Percentiles rank a stretch among this genome's conserved stretches.
These are phyloP conservation scores for Quercus rubra DNA, from an alignment of 306 rosid genomes.

Conservation along the genomic window DNA sequence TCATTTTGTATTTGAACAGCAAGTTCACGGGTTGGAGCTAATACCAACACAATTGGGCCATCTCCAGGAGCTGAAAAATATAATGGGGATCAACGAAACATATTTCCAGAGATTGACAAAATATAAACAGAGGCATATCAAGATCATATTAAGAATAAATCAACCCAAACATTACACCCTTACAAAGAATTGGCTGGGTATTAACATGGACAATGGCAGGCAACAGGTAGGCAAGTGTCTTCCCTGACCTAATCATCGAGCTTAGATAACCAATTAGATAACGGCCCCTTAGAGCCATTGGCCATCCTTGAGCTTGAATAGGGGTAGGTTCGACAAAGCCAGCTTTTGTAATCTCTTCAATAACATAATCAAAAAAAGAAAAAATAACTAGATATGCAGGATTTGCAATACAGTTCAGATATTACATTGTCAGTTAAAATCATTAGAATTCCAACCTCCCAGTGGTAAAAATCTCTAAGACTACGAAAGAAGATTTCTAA, in stretches of 20 bases:
- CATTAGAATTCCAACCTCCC: no score
- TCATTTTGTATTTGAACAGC: constrained; percentile 97
- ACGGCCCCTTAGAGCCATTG: constrained; percentile 98
- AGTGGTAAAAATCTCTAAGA: no score
- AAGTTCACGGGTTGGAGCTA: constrained; percentile 97
- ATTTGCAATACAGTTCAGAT: no score
- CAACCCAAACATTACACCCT: background rate
- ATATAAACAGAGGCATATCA: background rate
- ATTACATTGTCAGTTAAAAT: no score
- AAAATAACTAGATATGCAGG: no score
- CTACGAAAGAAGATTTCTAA: no score
- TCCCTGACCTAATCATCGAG: no score
- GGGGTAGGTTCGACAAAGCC: constrained; percentile 40
- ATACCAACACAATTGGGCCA: constrained; percentile 90
- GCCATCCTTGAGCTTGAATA: constrained; percentile 98
- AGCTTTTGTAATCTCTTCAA: no score
- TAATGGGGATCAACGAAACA: no score
- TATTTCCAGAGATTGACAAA: no score
- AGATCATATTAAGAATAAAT: background rate
- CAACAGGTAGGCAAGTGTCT: constrained; percentile 68
- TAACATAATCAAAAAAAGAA: no score
- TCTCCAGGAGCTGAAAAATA: constrained; percentile 79
- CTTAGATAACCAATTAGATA: no score
- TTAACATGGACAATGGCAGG: constrained; percentile 98
- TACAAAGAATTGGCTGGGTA: constrained; percentile 89